Evolutionary conservation across 2,329 filamentous ascomycete species (phyloP).

Genomic region (Colletotrichum noveboracense): DNA sequence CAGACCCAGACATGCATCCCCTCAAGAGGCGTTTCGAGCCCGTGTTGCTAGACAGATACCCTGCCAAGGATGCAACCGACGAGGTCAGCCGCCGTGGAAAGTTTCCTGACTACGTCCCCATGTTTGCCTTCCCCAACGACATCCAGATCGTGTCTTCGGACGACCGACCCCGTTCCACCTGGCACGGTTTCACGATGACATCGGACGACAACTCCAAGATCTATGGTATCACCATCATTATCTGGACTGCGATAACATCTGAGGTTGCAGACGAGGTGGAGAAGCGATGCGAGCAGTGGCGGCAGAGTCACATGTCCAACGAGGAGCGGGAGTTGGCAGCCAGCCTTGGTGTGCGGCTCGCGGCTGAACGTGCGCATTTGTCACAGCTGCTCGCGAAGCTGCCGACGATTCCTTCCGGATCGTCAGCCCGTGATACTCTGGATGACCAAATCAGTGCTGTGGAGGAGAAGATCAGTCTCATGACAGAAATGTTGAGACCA

Average conservation of each 20-base stretch:
- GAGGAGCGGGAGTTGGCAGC: slow-evolving; percentile 91
- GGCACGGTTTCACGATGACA: slow-evolving; percentile 99
- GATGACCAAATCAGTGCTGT: slow-evolving; percentile 96
- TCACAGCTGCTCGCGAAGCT: slow-evolving; percentile 87
- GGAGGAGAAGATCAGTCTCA: slow-evolving; percentile 95
- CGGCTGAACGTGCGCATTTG: slow-evolving; percentile 85
- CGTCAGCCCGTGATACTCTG: slow-evolving; percentile 78
- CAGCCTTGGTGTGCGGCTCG: slow-evolving; percentile 87
- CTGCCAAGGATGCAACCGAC: slow-evolving; percentile 80
- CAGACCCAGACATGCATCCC: slow-evolving; percentile 93
- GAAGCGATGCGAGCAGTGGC: slow-evolving; percentile 82
- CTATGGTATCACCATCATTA: slow-evolving; percentile 87
- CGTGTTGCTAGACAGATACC: slow-evolving; percentile 93
- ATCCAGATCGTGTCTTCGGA: slow-evolving; percentile 96
- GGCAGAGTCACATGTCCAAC: slow-evolving; percentile 84
- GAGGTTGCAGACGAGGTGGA: slow-evolving; percentile 85
- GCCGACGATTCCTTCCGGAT: slow-evolving; percentile 80
- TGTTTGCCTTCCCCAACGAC: slow-evolving; percentile 99
- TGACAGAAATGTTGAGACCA: slow-evolving; percentile 94
- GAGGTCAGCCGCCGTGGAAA: slow-evolving; percentile 80
- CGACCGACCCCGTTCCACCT: slow-evolving; percentile 91
- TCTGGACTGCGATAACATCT: slow-evolving; percentile 88
- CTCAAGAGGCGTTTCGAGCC: slow-evolving; percentile 94
- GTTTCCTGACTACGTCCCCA: slow-evolving; percentile 97
- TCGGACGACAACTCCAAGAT: slow-evolving; percentile 89